phyloP scores from a whole-genome alignment of 2,329 filamentous ascomycete genomes.

The Stachybotrys chartarum region DNA sequence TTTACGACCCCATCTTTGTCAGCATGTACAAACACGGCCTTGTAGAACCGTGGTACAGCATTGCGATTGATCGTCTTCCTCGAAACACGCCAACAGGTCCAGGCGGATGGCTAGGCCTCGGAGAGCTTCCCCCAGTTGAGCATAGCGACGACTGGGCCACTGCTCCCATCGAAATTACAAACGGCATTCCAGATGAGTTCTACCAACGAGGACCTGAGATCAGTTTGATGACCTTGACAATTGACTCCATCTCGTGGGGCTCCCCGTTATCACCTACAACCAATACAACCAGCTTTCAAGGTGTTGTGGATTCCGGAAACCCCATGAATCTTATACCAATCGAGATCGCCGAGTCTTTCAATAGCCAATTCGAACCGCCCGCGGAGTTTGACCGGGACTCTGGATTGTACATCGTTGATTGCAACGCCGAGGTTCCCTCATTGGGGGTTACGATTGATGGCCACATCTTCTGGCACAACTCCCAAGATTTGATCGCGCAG shows the following conservation, averaged over 20 bases:
- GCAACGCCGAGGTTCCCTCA: constrained; percentile 28
- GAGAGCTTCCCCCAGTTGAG: constrained; percentile 9
- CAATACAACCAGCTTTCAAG: constrained; percentile 24
- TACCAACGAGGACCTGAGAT: constrained; percentile 5
- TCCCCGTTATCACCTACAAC: constrained; percentile 5
- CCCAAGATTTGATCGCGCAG: constrained; percentile 20
- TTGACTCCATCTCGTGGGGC: constrained; percentile 7
- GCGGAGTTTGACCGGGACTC: constrained; percentile 21
- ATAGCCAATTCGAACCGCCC: constrained; percentile 32
- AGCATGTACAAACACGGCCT: constrained; percentile 9
- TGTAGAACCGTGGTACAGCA: constrained; percentile 12
- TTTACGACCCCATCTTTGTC: constrained; percentile 9
- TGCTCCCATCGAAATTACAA: constrained; percentile 10
- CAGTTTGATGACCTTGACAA: constrained; percentile 10
- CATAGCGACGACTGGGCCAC: constrained; percentile 7
- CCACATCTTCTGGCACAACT: constrained; percentile 20
- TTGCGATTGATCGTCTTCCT: constrained; percentile 10
- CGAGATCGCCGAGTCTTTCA: constrained; percentile 25
- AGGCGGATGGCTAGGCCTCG: constrained; percentile 12
- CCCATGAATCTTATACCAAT: constrained; percentile 30
- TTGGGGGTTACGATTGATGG: constrained; percentile 32
- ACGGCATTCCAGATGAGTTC: constrained; percentile 8
- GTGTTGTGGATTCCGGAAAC: constrained; percentile 37
- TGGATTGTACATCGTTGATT: constrained; percentile 30
- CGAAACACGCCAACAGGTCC: constrained; percentile 4